Percentiles rank a stretch among this genome's conserved stretches.
Evolutionary conservation across 345 rosid genomes (phyloP).

Genomic region (Populus nigra): DNA sequence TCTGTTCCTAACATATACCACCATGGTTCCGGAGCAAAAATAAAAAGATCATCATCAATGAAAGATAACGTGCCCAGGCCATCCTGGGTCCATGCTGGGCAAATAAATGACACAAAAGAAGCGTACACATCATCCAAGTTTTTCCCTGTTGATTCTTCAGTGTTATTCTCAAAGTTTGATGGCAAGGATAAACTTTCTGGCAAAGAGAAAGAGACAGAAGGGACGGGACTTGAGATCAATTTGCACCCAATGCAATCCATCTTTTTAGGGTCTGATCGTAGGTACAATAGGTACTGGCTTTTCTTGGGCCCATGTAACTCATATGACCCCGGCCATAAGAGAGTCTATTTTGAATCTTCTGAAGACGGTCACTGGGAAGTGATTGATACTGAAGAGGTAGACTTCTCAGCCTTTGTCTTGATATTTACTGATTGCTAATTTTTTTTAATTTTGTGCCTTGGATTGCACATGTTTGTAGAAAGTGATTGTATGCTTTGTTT

Average conservation of each 20-base stretch:
- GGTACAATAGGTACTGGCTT: conserved; percentile 97
- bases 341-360: conserved; percentile 93
- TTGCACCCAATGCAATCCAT: conserved; percentile 84
- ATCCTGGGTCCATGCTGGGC: conserved; percentile 68
- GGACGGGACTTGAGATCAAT: conserved; percentile 31
- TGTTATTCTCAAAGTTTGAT: conserved; percentile 30
- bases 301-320: conserved; percentile 89
- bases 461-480: not conserved
- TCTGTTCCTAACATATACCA: conserved; percentile 41
- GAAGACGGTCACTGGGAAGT: conserved; percentile 99
- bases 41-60: conserved; percentile 64
- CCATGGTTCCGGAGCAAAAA: conserved; percentile 84
- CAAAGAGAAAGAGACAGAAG: conserved; percentile 32
- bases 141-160: conserved; percentile 70
- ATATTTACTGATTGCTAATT: not conserved
- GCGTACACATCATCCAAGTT: conserved; percentile 41
- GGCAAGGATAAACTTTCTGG: conserved; percentile 26
- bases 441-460: not conserved
- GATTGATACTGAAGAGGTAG: conserved; percentile 80
- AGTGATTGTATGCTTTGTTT: not conserved
- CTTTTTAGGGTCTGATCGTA: conserved; percentile 92
- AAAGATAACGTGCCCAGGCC: conserved; percentile 42
- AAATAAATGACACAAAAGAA: conserved; percentile 31
- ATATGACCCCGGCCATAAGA: conserved; percentile 88
- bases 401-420: conserved; percentile 7